Percentiles rank a stretch among this genome's conserved stretches.
Conservation (phyloP, 345 rosid species). For the Dipteronia sinensis region DNA sequence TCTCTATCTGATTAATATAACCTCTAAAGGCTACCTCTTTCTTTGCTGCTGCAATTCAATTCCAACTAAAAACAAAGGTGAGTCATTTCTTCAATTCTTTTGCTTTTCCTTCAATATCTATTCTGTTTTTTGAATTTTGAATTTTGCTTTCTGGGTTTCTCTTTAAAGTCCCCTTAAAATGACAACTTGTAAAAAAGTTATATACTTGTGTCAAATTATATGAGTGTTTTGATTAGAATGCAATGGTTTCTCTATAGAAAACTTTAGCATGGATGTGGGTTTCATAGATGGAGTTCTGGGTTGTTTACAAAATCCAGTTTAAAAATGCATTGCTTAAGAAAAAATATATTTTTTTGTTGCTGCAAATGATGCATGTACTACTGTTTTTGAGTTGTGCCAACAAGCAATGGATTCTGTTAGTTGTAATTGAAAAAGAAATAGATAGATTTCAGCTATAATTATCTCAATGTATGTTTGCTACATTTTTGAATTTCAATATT, state of each 20-base stretch:
- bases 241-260: neutral
- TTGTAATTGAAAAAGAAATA: neutral
- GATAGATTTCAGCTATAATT: neutral
- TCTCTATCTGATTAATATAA: neutral
- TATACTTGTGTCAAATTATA: neutral
- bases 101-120: neutral
- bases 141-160: constrained; percentile 21
- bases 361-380: neutral
- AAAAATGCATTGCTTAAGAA: neutral
- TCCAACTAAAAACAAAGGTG: neutral
- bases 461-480: neutral
- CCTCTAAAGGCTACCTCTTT: constrained; percentile 8
- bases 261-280: neutral
- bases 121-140: neutral
- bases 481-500: neutral
- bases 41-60: neutral
- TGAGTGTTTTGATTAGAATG: neutral
- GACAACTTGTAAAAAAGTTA: neutral
- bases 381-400: neutral
- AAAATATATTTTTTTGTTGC: too few relatives aligned
- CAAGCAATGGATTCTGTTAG: neutral
- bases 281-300: neutral
- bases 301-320: neutral
- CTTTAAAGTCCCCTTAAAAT: neutral
- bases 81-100: neutral